Percentiles rank a stretch among this genome's conserved stretches.
Conservation (phyloP, 2,329 filamentous ascomycete genomes). For the Akanthomyces lecanii region DNA sequence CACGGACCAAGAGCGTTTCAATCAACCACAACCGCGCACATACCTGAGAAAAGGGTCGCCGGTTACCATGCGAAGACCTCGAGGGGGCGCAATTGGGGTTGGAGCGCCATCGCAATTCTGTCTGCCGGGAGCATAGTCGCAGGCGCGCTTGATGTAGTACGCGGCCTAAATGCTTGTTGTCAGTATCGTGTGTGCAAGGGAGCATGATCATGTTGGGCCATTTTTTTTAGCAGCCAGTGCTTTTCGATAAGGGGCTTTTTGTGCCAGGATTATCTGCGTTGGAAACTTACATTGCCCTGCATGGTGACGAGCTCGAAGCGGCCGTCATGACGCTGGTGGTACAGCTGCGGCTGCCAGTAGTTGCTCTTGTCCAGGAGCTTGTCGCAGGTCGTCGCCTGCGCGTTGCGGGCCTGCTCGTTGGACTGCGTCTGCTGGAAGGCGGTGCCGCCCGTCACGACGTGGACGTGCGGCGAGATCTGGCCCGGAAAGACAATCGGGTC, state of each 20-base stretch:
- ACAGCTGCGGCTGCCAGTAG: slow-evolving; percentile 64
- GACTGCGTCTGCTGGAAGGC: slow-evolving; percentile 53
- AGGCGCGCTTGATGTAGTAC: slow-evolving; percentile 27
- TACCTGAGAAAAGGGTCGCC: slow-evolving; percentile 50
- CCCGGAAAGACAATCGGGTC: slow-evolving; percentile 59
- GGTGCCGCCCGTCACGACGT: slow-evolving; percentile 60
- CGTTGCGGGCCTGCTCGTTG: slow-evolving; percentile 47
- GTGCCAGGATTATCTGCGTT: background rate
- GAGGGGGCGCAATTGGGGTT: slow-evolving; percentile 51
- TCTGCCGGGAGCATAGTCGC: slow-evolving; percentile 26
- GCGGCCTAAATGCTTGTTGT: slow-evolving; percentile 21
- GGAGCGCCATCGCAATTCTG: slow-evolving; percentile 22
- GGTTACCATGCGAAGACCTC: slow-evolving; percentile 62
- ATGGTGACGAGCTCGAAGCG: slow-evolving; percentile 43
- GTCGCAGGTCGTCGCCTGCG: slow-evolving; percentile 61
- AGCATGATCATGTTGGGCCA: too few relatives aligned
- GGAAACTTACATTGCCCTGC: slow-evolving; percentile 25
- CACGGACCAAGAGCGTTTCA: background rate
- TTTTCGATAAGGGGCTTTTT: too few relatives aligned
- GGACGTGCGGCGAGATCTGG: slow-evolving; percentile 50
- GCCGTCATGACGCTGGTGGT: slow-evolving; percentile 49
- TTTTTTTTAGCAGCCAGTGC: too few relatives aligned
- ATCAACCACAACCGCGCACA: background rate
- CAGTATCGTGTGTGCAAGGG: background rate
- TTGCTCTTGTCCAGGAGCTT: slow-evolving; percentile 59